Base-by-base conservation (phyloP, 1,139 yeast genomes). In the Meyerozyma guilliermondii region DNA sequence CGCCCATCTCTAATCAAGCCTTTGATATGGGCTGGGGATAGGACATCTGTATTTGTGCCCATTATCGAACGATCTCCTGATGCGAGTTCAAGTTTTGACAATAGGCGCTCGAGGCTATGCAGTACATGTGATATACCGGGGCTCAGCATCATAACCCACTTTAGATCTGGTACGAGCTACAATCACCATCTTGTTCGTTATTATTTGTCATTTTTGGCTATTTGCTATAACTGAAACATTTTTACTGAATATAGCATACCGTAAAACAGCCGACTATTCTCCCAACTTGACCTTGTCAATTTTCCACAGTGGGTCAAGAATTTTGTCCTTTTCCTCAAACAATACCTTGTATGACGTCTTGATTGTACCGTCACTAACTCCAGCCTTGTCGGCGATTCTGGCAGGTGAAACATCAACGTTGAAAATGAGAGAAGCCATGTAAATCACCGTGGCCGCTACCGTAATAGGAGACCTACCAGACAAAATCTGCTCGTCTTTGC, bases 381-480 rank as follows among this genome's bases (percentile, higher is more conserved):
- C 98, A n/a, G 97, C 81, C 54, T 87, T 87, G 53, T 89, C 96
- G 7, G 96, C 87, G 45, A 92, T 91, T 58, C 81, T 85, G 2
- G 86, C 69, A 1, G 96, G 94, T 7, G 87, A 71, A 42, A 72
- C 58, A 41, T 81, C 83, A 5, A 76, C 82, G 31, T 87, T 87
- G 63, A 91, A 91, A 20, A 92, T 69, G 13, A 87, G 70, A 5
- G 94, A 86, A 4, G 97, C 89, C 87, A 92, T 84, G 65, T 91
- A 92, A 41, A 92, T 92, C 3, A 95, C 96, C 0, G 98, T 95
- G 7, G 98, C 98, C 0, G 98, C 98, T 56, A 92, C 88, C 31
- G 98, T 92, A 41, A 92, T 91, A 27, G 98, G 98, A 1, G 97
- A 88, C 53, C 97, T 80, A 55, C 98, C 98, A 7, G 96, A 98